These are phyloP conservation scores for Hawksworthiomyces lignivorus DNA, from an alignment of 2,329 filamentous ascomycete species.

Conservation along the genomic window DNA sequence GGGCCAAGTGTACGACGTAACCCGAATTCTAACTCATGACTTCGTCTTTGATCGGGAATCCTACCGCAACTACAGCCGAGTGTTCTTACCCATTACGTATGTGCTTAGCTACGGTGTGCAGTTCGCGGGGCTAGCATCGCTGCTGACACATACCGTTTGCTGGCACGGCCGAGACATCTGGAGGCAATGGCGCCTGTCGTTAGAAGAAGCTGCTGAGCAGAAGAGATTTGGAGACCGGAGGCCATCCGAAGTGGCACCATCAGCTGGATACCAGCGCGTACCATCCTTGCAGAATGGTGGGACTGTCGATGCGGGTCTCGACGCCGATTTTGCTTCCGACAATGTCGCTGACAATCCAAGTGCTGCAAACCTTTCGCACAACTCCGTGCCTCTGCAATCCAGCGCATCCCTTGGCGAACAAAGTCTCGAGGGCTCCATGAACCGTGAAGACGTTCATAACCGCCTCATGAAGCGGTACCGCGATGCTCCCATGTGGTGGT, in stretches of 20 bases:
- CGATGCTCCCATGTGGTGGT: slow-evolving; percentile 77
- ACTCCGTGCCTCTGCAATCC: slow-evolving; percentile 11
- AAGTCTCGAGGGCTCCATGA: slow-evolving; percentile 49
- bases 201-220: slow-evolving; percentile 54
- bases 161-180: slow-evolving; percentile 82
- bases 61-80: slow-evolving; percentile 73
- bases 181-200: slow-evolving; percentile 64
- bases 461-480: slow-evolving; percentile 76
- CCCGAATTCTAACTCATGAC: slow-evolving; percentile 67
- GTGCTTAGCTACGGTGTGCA: slow-evolving; percentile 80
- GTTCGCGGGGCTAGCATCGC: slow-evolving; percentile 71
- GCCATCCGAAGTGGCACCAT: too few relatives aligned
- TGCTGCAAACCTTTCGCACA: slow-evolving; percentile 4
- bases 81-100: slow-evolving; percentile 82
- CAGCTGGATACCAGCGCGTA: slow-evolving; percentile 10
- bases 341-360: slow-evolving; percentile 7
- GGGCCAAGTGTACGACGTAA: slow-evolving; percentile 72
- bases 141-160: slow-evolving; percentile 72
- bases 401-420: slow-evolving; percentile 4
- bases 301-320: slow-evolving; percentile 14
- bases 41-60: slow-evolving; percentile 71
- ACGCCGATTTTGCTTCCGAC: too few relatives aligned
- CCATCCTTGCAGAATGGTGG: neutral
- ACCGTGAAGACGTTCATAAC: slow-evolving; percentile 73
- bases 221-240: too few relatives aligned